Evolutionary conservation across 495 filamentous ascomycete genomes (phyloP).

Genomic region (Hyphodiscus hymeniophilus): DNA sequence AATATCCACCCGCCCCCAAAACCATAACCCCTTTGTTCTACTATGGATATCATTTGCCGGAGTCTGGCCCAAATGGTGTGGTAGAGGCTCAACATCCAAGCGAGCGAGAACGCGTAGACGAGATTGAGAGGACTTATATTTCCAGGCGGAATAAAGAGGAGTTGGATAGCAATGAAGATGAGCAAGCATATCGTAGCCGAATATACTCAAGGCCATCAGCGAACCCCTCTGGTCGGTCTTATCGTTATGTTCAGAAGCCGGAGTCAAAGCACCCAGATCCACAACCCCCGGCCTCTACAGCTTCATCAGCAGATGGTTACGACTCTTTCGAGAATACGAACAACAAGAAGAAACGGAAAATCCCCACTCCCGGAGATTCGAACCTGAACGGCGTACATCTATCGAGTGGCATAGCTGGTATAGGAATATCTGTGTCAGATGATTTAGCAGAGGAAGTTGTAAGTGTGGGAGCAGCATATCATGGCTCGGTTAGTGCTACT

Average conservation of each 20-base stretch:
- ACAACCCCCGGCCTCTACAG: slow-evolving; percentile 37
- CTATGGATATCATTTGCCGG: slow-evolving; percentile 50
- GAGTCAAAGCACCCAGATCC: slow-evolving; percentile 34
- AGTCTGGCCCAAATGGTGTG: slow-evolving; percentile 17
- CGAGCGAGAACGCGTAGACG: slow-evolving; percentile 15
- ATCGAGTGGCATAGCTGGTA: slow-evolving; percentile 47
- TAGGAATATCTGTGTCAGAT: slow-evolving; percentile 45
- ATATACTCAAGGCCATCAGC: slow-evolving; percentile 21
- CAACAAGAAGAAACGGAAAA: slow-evolving; percentile 99
- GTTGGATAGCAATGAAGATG: slow-evolving; percentile 32
- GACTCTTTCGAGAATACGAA: slow-evolving; percentile 98
- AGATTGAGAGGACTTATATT: slow-evolving; percentile 26
- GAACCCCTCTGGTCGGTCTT: slow-evolving; percentile 20
- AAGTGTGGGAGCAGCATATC: slow-evolving; percentile 44
- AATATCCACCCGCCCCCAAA: slow-evolving; percentile 66
- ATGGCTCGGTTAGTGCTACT: slow-evolving; percentile 50
- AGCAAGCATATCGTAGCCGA: slow-evolving; percentile 22
- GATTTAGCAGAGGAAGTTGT: slow-evolving; percentile 36
- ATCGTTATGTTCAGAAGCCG: slow-evolving; percentile 25
- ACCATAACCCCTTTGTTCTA: slow-evolving; percentile 65
- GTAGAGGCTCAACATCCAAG: slow-evolving; percentile 18
- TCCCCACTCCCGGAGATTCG: slow-evolving; percentile 72
- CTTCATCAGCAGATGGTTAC: slow-evolving; percentile 73
- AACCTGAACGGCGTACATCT: slow-evolving; percentile 44
- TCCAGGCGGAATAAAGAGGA: slow-evolving; percentile 25